Evolutionary conservation across 225 moss, liverwort and hornwort species (phyloP), one percentile per base, ranked within the genome.

Genomic region (Sphagnum contortum): DNA sequence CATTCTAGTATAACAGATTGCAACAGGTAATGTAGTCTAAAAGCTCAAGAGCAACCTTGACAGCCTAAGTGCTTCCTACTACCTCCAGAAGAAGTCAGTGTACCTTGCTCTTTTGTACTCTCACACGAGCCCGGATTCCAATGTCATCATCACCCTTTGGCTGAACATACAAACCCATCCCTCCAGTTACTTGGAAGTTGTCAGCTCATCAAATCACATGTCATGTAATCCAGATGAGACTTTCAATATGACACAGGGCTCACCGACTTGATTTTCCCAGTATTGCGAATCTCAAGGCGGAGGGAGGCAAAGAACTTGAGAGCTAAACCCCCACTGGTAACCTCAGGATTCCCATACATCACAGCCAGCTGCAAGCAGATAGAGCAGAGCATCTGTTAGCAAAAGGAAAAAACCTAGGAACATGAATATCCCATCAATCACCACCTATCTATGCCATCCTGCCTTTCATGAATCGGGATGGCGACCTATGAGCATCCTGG

Each of bases 301-400:
- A 91, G 75, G 47, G 94, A 91, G 57, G 91, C 91, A 70, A 94
- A 94, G 67, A 94, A 94, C 59, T 94, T 94, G 9, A 94, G 76
- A 44, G 94, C 94, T 71, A 94, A 73, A 67, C 94, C 94, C 66
- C 94, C 94, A 69, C 89, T 94, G 9, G 94, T 94, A n/a, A 89
- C 87, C 73, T 95, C 94, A 57, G 94, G 94, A 58, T 95, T 95
- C 45, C 94, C 91, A 76, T 88, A 95, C 86, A 95, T 84, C 12
- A 91, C 76, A 59, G 89, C 91, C 13, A 95, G 70, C 91, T 92
- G 74, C 61, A 58, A 66, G 53, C 29, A 29, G 29, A 0, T 1
- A 29, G 29, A 29, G 29, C 29, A 29, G 29, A 29, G 29, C 29
- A 29, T 29, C 29, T 29, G 29, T 29, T 29, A 29, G 29, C 29